Evolutionary conservation across 176 grass and related monocot species (phyloP).

Genomic region (Aegilops umbellulata): DNA sequence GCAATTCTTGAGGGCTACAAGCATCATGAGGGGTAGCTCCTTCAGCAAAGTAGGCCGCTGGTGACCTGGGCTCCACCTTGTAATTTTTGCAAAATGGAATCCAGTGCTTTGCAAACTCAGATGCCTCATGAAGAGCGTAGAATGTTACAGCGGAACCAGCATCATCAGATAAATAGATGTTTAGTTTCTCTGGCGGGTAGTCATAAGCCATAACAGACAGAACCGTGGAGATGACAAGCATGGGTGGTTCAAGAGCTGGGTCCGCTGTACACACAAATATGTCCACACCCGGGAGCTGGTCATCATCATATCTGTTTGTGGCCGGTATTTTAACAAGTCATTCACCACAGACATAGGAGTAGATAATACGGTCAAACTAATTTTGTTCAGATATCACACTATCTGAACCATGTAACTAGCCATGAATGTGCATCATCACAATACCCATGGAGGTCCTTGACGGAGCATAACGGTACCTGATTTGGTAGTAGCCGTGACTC

Average conservation of each 20-base stretch:
- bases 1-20: constrained; percentile 37
- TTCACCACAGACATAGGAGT: not conserved
- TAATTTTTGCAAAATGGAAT: constrained; percentile 67
- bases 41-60: constrained; percentile 57
- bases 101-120: constrained; percentile 73
- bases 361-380: not conserved
- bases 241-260: constrained; percentile 57
- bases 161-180: constrained; percentile 71
- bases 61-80: constrained; percentile 66
- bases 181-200: constrained; percentile 64
- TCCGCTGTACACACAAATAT: constrained; percentile 84
- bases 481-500: not conserved
- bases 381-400: not conserved
- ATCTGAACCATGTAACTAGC: not conserved
- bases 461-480: not conserved
- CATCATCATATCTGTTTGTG: constrained; percentile 35
- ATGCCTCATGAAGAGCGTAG: constrained; percentile 60
- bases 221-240: constrained; percentile 62
- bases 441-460: not conserved
- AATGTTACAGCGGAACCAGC: constrained; percentile 51
- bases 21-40: constrained; percentile 6
- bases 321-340: not conserved
- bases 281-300: constrained; percentile 51
- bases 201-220: constrained; percentile 86
- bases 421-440: constrained; percentile 4